Base-by-base conservation (phyloP, 306 rosid genomes). In the Vachellia collinsii region DNA sequence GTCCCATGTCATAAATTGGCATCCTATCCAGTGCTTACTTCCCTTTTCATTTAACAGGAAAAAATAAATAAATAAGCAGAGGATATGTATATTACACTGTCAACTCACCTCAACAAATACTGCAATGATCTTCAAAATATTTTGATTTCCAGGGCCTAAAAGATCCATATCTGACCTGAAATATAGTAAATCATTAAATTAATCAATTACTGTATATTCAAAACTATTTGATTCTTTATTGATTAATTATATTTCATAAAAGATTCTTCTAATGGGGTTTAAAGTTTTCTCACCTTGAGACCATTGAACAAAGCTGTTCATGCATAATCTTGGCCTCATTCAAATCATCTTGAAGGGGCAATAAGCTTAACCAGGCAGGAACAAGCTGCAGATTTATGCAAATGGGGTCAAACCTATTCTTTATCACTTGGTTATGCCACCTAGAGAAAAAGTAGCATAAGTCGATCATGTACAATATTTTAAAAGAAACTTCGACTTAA, bases 321-420 rank as follows among this genome's bases (percentile, higher is more conserved):
- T 83, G 89, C 84, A 84, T 81, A 23, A 83, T 11, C 75, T 81
- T 83, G 75, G 90, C 90, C 79, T 87, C 90, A 62, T 12, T 29
- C 61, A 84, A 70, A 70, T 87, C 87, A 39, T 70, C 51, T 81
- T 70, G 70, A 8, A 81, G 85, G 11, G 87, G 87, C 77, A 87
- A 75, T 70, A 65, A 74, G 77, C 83, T 83, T 83, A 87, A 46
- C 89, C 87, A 81, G 80, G 38, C 6, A 44, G 89, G 89, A 74
- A 83, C 70, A 58, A 78, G 39, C 87, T 86, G 83, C 51, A 77
- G 23, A 69, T 7, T 59, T 23, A 59, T 59, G 67, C 53, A 63
- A 20, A 71, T 51, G 11, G 59, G 70, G 63, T 66, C 20, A 51
- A n/a, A 59, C 41, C 11, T 19, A 8, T 53, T 73, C 41, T 69